Percentiles rank a stretch among this genome's conserved stretches.
These are phyloP conservation scores for Lactuca sativa DNA, from an alignment of 129 eudicot species.

Conservation along the genomic window DNA sequence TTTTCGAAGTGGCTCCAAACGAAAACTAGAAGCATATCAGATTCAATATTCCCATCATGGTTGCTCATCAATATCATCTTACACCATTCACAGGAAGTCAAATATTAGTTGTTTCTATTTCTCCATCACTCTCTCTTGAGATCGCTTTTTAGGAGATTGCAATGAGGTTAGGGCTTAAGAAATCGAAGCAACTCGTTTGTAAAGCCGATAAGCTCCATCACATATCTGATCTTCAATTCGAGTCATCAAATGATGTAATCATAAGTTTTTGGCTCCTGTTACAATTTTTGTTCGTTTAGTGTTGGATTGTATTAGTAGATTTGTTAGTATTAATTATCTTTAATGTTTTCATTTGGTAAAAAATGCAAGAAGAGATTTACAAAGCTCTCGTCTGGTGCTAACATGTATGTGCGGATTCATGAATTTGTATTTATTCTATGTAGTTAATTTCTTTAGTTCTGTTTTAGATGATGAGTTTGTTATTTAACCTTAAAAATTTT, in stretches of 20 bases:
- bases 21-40: conserved; percentile 20
- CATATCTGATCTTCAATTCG: conserved; percentile 73
- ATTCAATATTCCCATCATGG: conserved; percentile 52
- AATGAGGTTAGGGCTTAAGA: conserved; percentile 60
- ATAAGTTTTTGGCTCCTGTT: conserved; percentile 30
- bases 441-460: not conserved
- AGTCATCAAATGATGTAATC: conserved; percentile 74
- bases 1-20: conserved; percentile 41
- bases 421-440: not conserved
- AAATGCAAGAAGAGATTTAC: conserved; percentile 77
- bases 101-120: not conserved
- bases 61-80: conserved; percentile 25
- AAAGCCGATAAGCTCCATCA: conserved; percentile 96
- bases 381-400: conserved; percentile 87
- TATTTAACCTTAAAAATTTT: conserved; percentile 4
- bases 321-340: conserved; percentile 3
- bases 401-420: conserved; percentile 37
- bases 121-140: conserved; percentile 7
- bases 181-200: conserved; percentile 60
- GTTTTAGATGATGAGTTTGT: not conserved
- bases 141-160: conserved; percentile 82
- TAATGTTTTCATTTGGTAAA: not conserved
- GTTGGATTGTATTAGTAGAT: conserved; percentile 2
- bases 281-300: not conserved
- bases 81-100: conserved; percentile 6